Conservation (phyloP, 164 flowering plant species). For the Aristolochia californica region DNA sequence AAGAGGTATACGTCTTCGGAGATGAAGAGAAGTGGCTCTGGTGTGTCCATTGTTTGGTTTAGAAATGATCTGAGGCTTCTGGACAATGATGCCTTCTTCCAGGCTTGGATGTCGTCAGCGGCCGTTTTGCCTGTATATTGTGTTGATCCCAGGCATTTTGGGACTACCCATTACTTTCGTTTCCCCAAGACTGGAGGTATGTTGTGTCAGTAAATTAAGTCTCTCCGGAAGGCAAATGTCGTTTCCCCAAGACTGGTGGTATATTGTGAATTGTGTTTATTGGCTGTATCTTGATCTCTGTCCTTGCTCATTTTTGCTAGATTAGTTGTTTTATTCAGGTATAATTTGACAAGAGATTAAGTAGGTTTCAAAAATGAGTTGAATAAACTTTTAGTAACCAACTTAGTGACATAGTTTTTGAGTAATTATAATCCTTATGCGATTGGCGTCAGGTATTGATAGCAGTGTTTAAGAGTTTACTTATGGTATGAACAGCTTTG, state of each 20-base stretch:
- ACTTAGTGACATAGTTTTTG: too few relatives aligned
- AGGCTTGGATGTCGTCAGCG: conserved; percentile 68
- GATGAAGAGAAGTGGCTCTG: conserved; percentile 38
- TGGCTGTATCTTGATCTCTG: too few relatives aligned
- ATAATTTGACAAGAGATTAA: too few relatives aligned
- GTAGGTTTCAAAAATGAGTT: neutral
- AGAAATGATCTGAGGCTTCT: conserved; percentile 78
- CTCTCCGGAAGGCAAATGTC: too few relatives aligned
- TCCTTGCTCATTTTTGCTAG: too few relatives aligned
- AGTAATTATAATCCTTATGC: too few relatives aligned
- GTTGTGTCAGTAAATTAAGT: neutral
- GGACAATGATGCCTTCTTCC: conserved; percentile 69
- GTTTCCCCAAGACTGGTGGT: conserved; percentile 90
- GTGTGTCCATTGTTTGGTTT: conserved; percentile 80
- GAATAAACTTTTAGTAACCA: neutral
- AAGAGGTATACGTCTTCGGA: conserved; percentile 29
- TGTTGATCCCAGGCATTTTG: conserved; percentile 70
- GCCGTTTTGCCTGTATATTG: conserved; percentile 78
- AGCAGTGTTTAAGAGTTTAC: neutral
- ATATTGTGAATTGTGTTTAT: neutral
- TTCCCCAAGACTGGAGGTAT: conserved; percentile 96
- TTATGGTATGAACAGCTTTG: conserved; percentile 39
- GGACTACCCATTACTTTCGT: conserved; percentile 60
- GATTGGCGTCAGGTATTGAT: too few relatives aligned
- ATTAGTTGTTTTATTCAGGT: too few relatives aligned